Evolutionary conservation across 108 stramenopile species (phyloP).

Genomic region (Fistulifera pelliculosa): DNA sequence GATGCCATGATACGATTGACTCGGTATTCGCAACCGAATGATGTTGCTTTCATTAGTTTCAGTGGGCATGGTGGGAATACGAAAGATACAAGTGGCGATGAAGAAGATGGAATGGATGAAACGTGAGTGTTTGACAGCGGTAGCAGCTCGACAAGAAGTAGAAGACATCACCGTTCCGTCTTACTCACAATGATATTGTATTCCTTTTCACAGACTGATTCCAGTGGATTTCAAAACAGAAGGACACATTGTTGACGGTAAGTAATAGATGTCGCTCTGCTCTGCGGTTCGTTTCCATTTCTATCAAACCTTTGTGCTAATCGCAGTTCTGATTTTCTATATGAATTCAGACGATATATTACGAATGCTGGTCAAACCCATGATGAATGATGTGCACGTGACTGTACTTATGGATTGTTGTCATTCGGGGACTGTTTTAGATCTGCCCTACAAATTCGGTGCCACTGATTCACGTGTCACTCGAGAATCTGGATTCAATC

Average conservation of each 20-base stretch:
- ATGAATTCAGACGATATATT: conserved; percentile 62
- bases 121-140: conserved; percentile 22
- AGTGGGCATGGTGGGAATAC: conserved; percentile 72
- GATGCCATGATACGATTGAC: conserved; percentile 66
- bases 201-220: conserved; percentile 29
- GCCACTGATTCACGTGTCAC: conserved; percentile 45
- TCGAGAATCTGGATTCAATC: conserved; percentile 23
- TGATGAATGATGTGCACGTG: conserved; percentile 67
- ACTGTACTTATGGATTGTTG: conserved; percentile 77
- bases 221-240: conserved; percentile 79
- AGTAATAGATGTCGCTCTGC: too few species aligned
- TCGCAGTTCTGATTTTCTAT: too few species aligned
- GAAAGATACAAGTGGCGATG: conserved; percentile 40
- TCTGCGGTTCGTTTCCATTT: too few species aligned
- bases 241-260: conserved; percentile 76
- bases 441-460: conserved; percentile 71
- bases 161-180: too few species aligned
- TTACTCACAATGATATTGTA: too few species aligned
- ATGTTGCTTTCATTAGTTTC: conserved; percentile 75
- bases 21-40: conserved; percentile 57
- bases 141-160: too few species aligned
- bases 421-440: conserved; percentile 72
- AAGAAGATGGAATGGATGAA: conserved; percentile 71
- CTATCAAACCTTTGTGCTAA: too few species aligned
- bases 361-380: conserved; percentile 60